These are phyloP conservation scores for Podaxis sp. DNA, from an alignment of 768 basidiomycete species.

Conservation along the genomic window DNA sequence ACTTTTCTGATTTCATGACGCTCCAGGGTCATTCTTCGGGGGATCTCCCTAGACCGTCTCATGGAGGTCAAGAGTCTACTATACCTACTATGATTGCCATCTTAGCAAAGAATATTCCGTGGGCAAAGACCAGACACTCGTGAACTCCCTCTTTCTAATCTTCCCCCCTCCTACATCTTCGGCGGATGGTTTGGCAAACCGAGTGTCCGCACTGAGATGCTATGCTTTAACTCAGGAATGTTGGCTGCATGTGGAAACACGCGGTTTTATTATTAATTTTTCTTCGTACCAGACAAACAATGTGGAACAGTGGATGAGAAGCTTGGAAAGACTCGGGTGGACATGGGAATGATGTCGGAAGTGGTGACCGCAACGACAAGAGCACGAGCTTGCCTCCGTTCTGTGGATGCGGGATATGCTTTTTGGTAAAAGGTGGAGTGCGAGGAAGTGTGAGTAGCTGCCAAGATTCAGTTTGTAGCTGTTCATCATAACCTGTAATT, in stretches of 20 bases:
- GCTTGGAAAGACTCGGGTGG: constrained; percentile 5
- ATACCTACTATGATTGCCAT: constrained; percentile 48
- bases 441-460: not conserved
- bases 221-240: not conserved
- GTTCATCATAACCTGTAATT: not conserved
- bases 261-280: constrained; percentile 52
- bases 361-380: constrained; percentile 25
- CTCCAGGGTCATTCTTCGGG: constrained; percentile 53
- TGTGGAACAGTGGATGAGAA: constrained; percentile 21
- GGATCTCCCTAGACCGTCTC: constrained; percentile 37
- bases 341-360: constrained; percentile 19
- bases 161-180: constrained; percentile 38
- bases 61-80: constrained; percentile 44
- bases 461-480: not conserved
- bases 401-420: constrained; percentile 21
- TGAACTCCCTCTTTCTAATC: constrained; percentile 35
- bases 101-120: constrained; percentile 40
- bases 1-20: not conserved
- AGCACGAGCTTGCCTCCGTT: constrained; percentile 23
- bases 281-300: constrained; percentile 27
- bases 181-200: constrained; percentile 34
- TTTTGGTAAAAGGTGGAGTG: not conserved
- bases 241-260: constrained; percentile 35
- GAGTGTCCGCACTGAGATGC: constrained; percentile 13
- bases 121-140: constrained; percentile 39